Conservation (phyloP, 163 green algal genomes). For the Chlorella variabilis region DNA sequence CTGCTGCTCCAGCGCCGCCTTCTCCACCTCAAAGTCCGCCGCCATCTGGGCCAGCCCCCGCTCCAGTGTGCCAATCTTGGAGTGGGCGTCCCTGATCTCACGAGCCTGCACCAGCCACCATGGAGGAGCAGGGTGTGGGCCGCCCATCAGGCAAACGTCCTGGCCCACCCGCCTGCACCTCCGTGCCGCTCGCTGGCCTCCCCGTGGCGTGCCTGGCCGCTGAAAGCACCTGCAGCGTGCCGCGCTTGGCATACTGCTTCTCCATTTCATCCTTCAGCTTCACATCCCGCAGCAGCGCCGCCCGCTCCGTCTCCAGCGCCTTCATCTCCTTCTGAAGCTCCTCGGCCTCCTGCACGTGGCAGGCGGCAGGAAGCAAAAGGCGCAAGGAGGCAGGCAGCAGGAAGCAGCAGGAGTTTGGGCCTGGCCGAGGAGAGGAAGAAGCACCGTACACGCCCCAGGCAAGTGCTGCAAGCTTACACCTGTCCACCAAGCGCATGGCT, state of each 20-base stretch:
- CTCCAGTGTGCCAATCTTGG: constrained; percentile 75
- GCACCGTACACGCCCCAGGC: too few species aligned
- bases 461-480: too few species aligned
- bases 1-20: constrained; percentile 43
- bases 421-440: too few species aligned
- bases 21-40: constrained; percentile 73
- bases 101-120: constrained; percentile 35
- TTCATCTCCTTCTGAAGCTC: constrained; percentile 76
- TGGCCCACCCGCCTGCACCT: too few species aligned
- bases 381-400: background rate
- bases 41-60: constrained; percentile 66
- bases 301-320: constrained; percentile 69
- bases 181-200: too few species aligned
- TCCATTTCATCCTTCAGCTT: constrained; percentile 81
- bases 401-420: too few species aligned
- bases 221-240: constrained; percentile 70
- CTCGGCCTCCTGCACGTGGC: constrained; percentile 69
- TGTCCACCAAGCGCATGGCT: too few species aligned
- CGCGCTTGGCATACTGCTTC: constrained; percentile 77
- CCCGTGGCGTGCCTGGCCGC: too few species aligned
- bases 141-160: too few species aligned
- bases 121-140: too few species aligned
- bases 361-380: background rate
- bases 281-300: constrained; percentile 71
- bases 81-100: constrained; percentile 68